Evolutionary conservation across 345 rosid species (phyloP).

Genomic region (Xanthoceras sorbifolium): DNA sequence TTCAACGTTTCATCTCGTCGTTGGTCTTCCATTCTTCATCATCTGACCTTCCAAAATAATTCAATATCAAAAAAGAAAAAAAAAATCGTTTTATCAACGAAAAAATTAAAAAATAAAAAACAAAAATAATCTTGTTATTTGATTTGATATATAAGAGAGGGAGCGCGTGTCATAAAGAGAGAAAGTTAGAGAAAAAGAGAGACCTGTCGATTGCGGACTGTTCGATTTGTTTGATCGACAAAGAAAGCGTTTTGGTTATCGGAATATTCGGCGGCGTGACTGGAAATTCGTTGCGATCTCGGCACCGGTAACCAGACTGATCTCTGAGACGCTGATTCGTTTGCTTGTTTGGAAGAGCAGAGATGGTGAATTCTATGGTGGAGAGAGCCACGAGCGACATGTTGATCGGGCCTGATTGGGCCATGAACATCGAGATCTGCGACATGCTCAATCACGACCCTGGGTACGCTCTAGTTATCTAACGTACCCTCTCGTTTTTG

Average conservation of each 20-base stretch:
- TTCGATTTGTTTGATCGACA: conserved; percentile 30
- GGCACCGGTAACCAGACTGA: conserved; percentile 17
- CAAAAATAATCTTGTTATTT: background rate
- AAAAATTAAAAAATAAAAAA: conserved; percentile 19
- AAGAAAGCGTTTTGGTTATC: conserved; percentile 23
- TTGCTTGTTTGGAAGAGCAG: conserved; percentile 23
- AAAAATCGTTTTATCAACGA: conserved; percentile 19
- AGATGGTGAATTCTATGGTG: conserved; percentile 98
- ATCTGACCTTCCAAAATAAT: background rate
- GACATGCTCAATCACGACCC: conserved; percentile 96
- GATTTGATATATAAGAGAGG: conserved; percentile 11
- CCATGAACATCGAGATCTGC: conserved; percentile 99
- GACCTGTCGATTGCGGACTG: conserved; percentile 16
- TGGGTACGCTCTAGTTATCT: conserved; percentile 47
- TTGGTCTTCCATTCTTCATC: conserved; percentile 15
- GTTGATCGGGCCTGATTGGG: conserved; percentile 99
- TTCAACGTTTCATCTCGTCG: conserved; percentile 28
- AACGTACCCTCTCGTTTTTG: background rate
- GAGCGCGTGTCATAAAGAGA: conserved; percentile 25
- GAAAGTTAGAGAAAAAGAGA: conserved; percentile 18
- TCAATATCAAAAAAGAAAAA: conserved; percentile 7
- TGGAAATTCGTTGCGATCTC: conserved; percentile 33
- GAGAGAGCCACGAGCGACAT: conserved; percentile 98
- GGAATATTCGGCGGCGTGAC: conserved; percentile 39
- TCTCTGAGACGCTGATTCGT: conserved; percentile 14